phyloP scores from a whole-genome alignment of 495 filamentous ascomycete genomes.

The Chaetomium tenue region DNA sequence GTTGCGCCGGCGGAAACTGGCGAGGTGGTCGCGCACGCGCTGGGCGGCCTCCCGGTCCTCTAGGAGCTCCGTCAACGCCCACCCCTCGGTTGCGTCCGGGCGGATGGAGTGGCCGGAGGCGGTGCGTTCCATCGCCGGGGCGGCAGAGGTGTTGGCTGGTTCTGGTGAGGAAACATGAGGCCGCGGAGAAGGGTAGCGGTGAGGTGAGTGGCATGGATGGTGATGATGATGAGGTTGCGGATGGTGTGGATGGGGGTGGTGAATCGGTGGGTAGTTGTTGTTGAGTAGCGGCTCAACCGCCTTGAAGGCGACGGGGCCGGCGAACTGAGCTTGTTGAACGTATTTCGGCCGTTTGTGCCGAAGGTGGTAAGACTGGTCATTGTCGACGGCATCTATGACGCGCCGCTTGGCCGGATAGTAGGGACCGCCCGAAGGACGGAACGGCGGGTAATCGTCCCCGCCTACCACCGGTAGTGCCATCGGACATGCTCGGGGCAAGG shows the following conservation, averaged over 20 bases:
- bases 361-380: slow-evolving; percentile 13
- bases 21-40: slow-evolving; percentile 43
- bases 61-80: slow-evolving; percentile 34
- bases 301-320: slow-evolving; percentile 26
- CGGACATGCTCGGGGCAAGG: slow-evolving; percentile 34
- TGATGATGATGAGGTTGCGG: slow-evolving; percentile 5
- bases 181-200: slow-evolving; percentile 16
- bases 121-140: slow-evolving; percentile 34
- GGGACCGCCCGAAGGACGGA: slow-evolving; percentile 19
- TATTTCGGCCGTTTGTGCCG: slow-evolving; percentile 31
- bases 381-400: slow-evolving; percentile 25
- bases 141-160: neutral
- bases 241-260: slow-evolving; percentile 17
- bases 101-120: slow-evolving; percentile 37
- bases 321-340: slow-evolving; percentile 14
- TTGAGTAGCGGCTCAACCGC: slow-evolving; percentile 6
- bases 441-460: slow-evolving; percentile 35
- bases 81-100: slow-evolving; percentile 30
- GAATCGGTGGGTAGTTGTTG: slow-evolving; percentile 7
- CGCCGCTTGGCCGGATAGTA: slow-evolving; percentile 33
- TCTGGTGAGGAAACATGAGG: slow-evolving; percentile 17
- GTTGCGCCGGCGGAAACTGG: slow-evolving; percentile 41
- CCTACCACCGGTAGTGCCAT: slow-evolving; percentile 37
- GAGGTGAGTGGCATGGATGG: slow-evolving; percentile 11
- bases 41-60: slow-evolving; percentile 43